Evolutionary conservation across 345 rosid species (phyloP), one percentile per base, ranked within the genome.

Genomic region (Populus davidiana): DNA sequence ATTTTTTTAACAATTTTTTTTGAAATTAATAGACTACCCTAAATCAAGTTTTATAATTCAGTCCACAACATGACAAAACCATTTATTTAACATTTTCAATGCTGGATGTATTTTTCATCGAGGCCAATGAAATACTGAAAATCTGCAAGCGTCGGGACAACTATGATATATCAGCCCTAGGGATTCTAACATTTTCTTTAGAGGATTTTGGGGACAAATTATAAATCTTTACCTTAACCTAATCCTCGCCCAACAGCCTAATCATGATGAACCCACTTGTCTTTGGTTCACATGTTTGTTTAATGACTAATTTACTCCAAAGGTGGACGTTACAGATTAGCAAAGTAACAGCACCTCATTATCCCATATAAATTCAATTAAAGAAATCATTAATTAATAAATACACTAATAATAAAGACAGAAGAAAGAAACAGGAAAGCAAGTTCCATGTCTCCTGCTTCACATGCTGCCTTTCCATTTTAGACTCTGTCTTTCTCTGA

Each of bases 381-480:
- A 6, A 7, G 21, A 18, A 54, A 21, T 56, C 63, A 8, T 56
- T 56, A 56, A n/a, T 56, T 8, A 56, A 20, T 56, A n/a, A 56
- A 56, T 56, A 72, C 6, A 43, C n/a, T 12, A 29, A 29, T 14
- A 23, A 39, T 44, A 54, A 35, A 18, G 29, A 27, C 12, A 35
- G 21, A 6, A 1, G 39, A 20, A 71, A 50, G 77, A 78, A 84
- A 74, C 27, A 35, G 33, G 77, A 44, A 71, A 50, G 81, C 79
- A 74, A 72, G 82, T 78, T 69, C 75, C 80, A 49, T 44, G 27
- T 38, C 35, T 73, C 27, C 70, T 67, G 81, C 56, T 38, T 76
- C 82, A 70, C 88, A 79, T 72, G 87, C 82, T 47, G 75, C 73
- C 23, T 75, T 67, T 17, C 61, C 71, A 67, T 72, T 68, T 76